Evolutionary conservation across 2,329 filamentous ascomycete genomes (phyloP).

Genomic region (Apiospora marii): DNA sequence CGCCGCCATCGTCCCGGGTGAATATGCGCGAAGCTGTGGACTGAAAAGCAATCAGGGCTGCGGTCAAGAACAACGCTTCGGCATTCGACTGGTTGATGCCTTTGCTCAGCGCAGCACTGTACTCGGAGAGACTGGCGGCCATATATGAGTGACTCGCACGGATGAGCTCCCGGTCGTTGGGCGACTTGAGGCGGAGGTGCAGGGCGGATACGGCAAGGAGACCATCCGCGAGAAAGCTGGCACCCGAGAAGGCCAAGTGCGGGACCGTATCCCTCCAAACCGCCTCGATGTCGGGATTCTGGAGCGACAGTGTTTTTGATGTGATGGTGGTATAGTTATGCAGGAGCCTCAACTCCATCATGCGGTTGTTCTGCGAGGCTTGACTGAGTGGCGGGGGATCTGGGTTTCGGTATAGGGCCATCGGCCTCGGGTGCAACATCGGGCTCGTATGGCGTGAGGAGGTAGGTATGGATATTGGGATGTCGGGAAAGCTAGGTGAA

Average conservation of each 20-base stretch:
- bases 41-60: slow-evolving; percentile 72
- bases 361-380: slow-evolving; percentile 50
- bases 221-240: slow-evolving; percentile 67
- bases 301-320: slow-evolving; percentile 65
- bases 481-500: slow-evolving; percentile 38
- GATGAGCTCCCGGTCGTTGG: slow-evolving; percentile 66
- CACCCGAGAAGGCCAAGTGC: slow-evolving; percentile 65
- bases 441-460: slow-evolving; percentile 20
- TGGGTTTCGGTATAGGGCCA: slow-evolving; percentile 38
- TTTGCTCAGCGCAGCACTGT: slow-evolving; percentile 61
- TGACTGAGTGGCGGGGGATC: slow-evolving; percentile 45
- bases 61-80: slow-evolving; percentile 68
- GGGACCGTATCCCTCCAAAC: slow-evolving; percentile 70
- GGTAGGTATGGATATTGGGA: slow-evolving; percentile 30
- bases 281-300: slow-evolving; percentile 57
- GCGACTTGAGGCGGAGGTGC: slow-evolving; percentile 64
- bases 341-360: slow-evolving; percentile 69
- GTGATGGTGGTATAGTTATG: slow-evolving; percentile 71
- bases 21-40: slow-evolving; percentile 70
- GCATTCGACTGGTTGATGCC: slow-evolving; percentile 68
- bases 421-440: background rate
- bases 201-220: slow-evolving; percentile 70
- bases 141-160: slow-evolving; percentile 71
- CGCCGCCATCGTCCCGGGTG: slow-evolving; percentile 59
- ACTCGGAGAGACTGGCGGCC: slow-evolving; percentile 68